These are phyloP conservation scores for Mallotus nudiflorus DNA, from an alignment of 345 rosid species.

Conservation along the genomic window DNA sequence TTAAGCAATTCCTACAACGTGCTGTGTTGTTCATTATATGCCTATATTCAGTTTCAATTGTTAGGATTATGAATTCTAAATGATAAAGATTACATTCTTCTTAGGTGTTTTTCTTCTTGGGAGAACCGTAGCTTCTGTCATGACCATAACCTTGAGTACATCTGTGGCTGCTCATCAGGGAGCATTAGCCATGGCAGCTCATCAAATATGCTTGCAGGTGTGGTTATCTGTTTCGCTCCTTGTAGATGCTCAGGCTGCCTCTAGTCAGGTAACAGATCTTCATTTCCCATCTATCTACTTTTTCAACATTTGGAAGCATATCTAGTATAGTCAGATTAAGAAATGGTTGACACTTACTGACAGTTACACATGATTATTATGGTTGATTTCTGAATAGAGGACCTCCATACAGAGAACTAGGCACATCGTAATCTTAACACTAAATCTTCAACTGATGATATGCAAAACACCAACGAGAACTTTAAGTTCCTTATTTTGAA, in stretches of 20 bases:
- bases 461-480: background rate
- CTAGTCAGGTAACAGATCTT: slow-evolving; percentile 31
- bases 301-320: background rate
- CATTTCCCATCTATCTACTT: background rate
- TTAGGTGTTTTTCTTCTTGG: slow-evolving; percentile 45
- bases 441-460: background rate
- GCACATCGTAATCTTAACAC: background rate
- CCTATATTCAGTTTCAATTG: background rate
- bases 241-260: slow-evolving; percentile 43
- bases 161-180: slow-evolving; percentile 48
- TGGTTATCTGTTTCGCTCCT: slow-evolving; percentile 42
- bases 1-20: no score
- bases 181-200: slow-evolving; percentile 41
- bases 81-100: background rate
- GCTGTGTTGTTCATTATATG: background rate
- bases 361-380: background rate
- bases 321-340: background rate
- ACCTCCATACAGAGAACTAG: background rate
- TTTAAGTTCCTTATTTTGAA: no score
- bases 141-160: slow-evolving; percentile 40
- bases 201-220: slow-evolving; percentile 46
- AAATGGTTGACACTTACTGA: background rate
- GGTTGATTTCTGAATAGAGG: background rate
- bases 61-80: background rate
- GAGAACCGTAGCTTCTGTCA: slow-evolving; percentile 39